Base-by-base conservation (phyloP, 495 filamentous ascomycete genomes). In the Xylaria castorea region DNA sequence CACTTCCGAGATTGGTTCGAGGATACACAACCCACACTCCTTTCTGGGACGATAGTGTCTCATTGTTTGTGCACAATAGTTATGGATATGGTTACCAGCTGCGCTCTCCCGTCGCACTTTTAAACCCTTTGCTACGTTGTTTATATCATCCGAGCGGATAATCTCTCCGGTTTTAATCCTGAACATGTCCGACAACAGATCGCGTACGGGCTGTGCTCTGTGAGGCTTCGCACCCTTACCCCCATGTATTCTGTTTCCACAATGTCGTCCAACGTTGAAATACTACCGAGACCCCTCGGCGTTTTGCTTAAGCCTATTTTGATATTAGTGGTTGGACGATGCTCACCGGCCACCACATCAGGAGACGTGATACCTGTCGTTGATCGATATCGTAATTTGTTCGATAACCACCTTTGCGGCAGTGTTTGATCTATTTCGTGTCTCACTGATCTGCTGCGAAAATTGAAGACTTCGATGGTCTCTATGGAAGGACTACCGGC, bases 401-500 rank as follows among this genome's bases (percentile, higher is more conserved):
- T 63, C 30, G 60, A 42, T 12, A 36, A 16, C 38, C 22, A 36
- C 16, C 20, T 36, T 32, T n/a, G 57, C 36, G 57, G 57, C 16
- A 34, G n/a, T 42, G 22, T 42, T 25, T 27, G n/a, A 20, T 27
- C 60, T 1, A 4, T 8, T 42, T 66, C 11, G 22, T 30, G 42
- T 11, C 18, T 14, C 7, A 20, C 27, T 27, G 16, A 7, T 53
- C 44, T 50, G 34, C 27, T 30, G 16, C 34, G 12, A 46, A 40
- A 16, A n/a, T 25, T 46, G 40, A 48, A 48, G 27, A 61, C 30
- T 11, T 66, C 40, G 40, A 50, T 46, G 25, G 36, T 20, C 44
- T 66, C 63, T 32, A 66, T 66, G 27, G 63, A 66, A 18, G 63
- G 63, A 6, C 63, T 46, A 40, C 63, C 50, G 7, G 64, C 34